A percentile compares a stretch with the other conserved stretches of the same genome.
These are phyloP conservation scores for Puccinia horiana DNA, from an alignment of 1,284 basidiomycete species.

Conservation along the genomic window DNA sequence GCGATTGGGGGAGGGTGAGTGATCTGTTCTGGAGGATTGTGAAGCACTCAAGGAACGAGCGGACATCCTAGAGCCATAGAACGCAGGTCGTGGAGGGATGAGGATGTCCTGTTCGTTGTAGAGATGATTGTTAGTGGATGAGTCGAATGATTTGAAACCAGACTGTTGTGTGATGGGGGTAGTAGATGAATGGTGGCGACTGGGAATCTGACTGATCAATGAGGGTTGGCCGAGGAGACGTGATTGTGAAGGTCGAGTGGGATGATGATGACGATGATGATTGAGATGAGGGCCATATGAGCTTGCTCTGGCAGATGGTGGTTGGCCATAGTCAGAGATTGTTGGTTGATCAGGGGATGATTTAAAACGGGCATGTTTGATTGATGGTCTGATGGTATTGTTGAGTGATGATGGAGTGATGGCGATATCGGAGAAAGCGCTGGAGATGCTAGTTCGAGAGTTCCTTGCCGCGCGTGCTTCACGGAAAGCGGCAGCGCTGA, in stretches of 20 bases:
- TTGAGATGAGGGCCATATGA: not conserved
- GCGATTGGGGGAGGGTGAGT: not conserved
- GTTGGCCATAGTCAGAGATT: not conserved
- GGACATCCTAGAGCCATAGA: constrained; percentile 39
- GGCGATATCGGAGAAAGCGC: not conserved
- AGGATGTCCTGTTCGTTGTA: constrained; percentile 28
- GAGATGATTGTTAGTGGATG: not conserved
- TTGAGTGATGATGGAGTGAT: not conserved
- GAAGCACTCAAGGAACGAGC: not conserved
- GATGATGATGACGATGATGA: not conserved
- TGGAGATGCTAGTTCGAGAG: constrained; percentile 10
- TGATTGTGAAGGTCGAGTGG: not conserved
- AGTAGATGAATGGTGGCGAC: not conserved
- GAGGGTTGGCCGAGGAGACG: not conserved
- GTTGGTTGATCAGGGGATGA: not conserved
- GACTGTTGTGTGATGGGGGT: not conserved
- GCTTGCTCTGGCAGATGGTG: not conserved
- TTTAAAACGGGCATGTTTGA: not conserved
- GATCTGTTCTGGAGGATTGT: not conserved
- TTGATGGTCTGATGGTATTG: not conserved
- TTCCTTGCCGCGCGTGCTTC: constrained; percentile 32
- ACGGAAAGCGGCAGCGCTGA: constrained; percentile 46
- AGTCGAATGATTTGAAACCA: not conserved
- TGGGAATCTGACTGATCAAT: not conserved
- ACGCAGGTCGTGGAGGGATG: constrained; percentile 36